Evolutionary conservation across 257 asterid species (phyloP), one percentile per base, ranked within the genome.

Genomic region (Phtheirospermum japonicum): DNA sequence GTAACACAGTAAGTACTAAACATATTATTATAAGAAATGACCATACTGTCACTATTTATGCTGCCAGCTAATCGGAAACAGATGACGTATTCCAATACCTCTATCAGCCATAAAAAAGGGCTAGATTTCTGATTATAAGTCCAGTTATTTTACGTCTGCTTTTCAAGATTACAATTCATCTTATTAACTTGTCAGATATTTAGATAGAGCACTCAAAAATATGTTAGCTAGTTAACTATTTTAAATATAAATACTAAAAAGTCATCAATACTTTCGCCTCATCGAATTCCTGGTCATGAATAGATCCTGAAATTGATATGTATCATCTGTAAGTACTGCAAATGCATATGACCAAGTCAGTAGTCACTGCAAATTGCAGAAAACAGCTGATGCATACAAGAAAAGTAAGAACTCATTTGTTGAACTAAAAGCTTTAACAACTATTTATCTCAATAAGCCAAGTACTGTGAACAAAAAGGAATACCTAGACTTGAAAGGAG

Each of bases 401-500:
- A 18, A n/a, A 61, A 16, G 49, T 11, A 66, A 7, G 32, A 42
- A 51, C 45, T 26, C 31, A 9, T 18, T 28, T 11, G 31, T 37
- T 40, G 30, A 42, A 42, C 49, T 52, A 17, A 45, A 63, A 31
- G 58, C 33, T 34, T 26, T 55, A 59, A 46, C 40, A 74, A 43
- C 16, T 49, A 50, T 58, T 66, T 4, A 56, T 32, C 58, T 66
- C 12, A 32, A 50, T 4, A 17, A 32, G 53, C 51, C 31, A 53
- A 63, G 32, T 63, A 43, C 17, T 12, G 57, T 51, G 31, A 11
- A 19, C 18, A 19, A 54, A 45, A 33, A 66, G 31, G 54, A 52
- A 50, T 80, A 87, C 95, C 95, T 87, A 68, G 95, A 86, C 67
- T 66, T 77, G 68, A 86, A 71, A 64, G 84, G 76, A 54, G 76